phyloP scores from a whole-genome alignment of 2,329 filamentous ascomycete genomes.

The Sclerotinia subarctica region DNA sequence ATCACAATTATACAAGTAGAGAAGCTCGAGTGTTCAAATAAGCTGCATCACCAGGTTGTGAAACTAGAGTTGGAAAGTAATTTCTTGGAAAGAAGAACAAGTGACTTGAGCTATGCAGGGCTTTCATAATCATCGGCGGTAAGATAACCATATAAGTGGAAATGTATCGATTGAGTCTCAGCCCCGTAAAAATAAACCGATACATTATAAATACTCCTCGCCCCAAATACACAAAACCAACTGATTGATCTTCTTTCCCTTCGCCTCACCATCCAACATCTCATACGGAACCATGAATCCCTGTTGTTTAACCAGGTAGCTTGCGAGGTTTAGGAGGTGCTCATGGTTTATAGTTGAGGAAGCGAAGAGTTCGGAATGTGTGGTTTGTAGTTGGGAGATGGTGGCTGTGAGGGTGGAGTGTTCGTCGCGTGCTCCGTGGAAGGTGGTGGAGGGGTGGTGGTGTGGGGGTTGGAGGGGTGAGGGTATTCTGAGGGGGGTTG shows the following conservation, averaged over 20 bases:
- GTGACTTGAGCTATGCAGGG: background rate
- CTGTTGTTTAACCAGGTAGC: constrained; percentile 28
- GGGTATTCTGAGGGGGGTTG: background rate
- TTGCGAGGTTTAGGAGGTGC: constrained; percentile 27
- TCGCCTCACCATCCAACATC: constrained; percentile 15
- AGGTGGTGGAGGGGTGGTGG: background rate
- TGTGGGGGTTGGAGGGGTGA: background rate
- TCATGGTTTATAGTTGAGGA: background rate
- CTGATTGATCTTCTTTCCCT: constrained; percentile 6
- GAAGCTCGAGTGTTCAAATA: no score
- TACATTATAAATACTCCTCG: background rate
- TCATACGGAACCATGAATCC: constrained; percentile 18
- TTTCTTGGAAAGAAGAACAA: background rate
- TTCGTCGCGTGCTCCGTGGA: constrained; percentile 6
- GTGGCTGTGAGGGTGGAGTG: background rate
- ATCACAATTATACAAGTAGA: no score
- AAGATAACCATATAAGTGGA: background rate
- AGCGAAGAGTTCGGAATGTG: background rate
- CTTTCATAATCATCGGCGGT: no score
- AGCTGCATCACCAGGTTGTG: no score
- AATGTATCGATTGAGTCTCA: background rate
- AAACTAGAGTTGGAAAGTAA: background rate
- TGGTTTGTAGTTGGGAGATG: background rate
- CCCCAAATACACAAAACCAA: constrained; percentile 19
- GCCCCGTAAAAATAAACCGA: no score